Base-by-base conservation (phyloP, 257 asterid species). In the Dorcoceras hygrometricum region DNA sequence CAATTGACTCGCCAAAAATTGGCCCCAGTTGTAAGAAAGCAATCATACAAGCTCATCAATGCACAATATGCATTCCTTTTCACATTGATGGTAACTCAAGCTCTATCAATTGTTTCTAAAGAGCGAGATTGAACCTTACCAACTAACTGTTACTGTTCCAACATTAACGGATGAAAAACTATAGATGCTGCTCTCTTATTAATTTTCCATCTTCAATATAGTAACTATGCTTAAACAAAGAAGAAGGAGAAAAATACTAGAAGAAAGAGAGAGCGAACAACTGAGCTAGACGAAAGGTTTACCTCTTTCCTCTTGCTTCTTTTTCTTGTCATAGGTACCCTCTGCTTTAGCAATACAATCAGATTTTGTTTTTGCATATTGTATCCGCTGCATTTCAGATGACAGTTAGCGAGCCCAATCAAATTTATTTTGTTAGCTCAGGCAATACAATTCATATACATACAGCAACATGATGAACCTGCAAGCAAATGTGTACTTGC, bases 241-340 rank as follows among this genome's bases (percentile, higher is more conserved):
- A 19, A 55, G 23, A 43, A 26, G 19, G n/a, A 65, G 62, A 56
- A 19, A 25, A 56, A 18, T 23, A 61, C 50, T 59, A 27, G 5
- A 26, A 59, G 58, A 50, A 57, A 34, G 54, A 6, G 11, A 27
- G 31, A 59, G 51, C 32, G 50, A 46, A 62, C 14, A 58, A 66
- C 29, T 58, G 23, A 59, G 67, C 31, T 32, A 65, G 60, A 66
- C 23, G 55, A 29, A 71, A 72, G 62, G 46, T 20, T 74, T 60
- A 90, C 99, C 97, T 86, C 86, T 94, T 76, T 94, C 99, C 75
- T 94, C 99, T 80, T 71, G 94, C 81, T 93, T 94, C 96, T 85
- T 90, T 83, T 88, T 88, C 92, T 87, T 94, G 87, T 94, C 99
- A 83, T 77, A 94, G 63, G 99, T 87, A 27, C 96, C 97, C 82